Percentiles rank a stretch among this genome's conserved stretches.
These are phyloP conservation scores for Starmerella apicola DNA, from an alignment of 805 yeast species.

Conservation along the genomic window DNA sequence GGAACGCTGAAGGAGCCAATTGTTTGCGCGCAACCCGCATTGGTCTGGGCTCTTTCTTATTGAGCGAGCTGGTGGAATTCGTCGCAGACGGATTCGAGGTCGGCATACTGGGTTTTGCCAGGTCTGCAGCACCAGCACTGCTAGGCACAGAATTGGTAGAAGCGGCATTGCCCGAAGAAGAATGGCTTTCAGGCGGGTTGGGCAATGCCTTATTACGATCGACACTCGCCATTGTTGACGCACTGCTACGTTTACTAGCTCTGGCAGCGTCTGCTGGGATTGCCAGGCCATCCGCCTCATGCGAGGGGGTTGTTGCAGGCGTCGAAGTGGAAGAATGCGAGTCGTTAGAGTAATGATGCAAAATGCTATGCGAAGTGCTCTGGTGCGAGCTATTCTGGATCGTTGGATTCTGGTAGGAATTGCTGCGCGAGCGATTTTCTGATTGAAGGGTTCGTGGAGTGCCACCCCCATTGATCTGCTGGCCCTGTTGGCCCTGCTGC, in stretches of 20 bases:
- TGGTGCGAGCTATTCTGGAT: neutral
- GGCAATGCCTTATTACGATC: conserved; percentile 18
- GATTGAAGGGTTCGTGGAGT: neutral
- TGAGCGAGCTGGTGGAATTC: neutral
- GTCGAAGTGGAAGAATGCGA: too few relatives aligned
- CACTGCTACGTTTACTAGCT: neutral
- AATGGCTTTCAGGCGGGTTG: conserved; percentile 6
- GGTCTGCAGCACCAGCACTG: neutral
- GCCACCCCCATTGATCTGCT: neutral
- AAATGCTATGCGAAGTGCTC: neutral
- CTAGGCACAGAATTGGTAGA: neutral
- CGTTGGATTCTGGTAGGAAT: neutral
- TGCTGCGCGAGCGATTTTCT: neutral
- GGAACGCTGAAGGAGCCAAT: conserved; percentile 18
- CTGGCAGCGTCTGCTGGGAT: neutral
- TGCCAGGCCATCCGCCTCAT: neutral
- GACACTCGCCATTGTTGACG: neutral
- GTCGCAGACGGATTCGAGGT: neutral
- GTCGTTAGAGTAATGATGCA: too few relatives aligned
- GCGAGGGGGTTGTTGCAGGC: neutral
- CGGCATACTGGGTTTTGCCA: neutral
- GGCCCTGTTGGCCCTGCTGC: conserved; percentile 4
- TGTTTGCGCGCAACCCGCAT: conserved; percentile 14
- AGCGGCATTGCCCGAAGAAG: too few relatives aligned
- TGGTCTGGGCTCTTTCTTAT: neutral